These are phyloP conservation scores for Aegilops speltoides DNA, from an alignment of 176 grass and related monocot genomes.

Conservation along the genomic window DNA sequence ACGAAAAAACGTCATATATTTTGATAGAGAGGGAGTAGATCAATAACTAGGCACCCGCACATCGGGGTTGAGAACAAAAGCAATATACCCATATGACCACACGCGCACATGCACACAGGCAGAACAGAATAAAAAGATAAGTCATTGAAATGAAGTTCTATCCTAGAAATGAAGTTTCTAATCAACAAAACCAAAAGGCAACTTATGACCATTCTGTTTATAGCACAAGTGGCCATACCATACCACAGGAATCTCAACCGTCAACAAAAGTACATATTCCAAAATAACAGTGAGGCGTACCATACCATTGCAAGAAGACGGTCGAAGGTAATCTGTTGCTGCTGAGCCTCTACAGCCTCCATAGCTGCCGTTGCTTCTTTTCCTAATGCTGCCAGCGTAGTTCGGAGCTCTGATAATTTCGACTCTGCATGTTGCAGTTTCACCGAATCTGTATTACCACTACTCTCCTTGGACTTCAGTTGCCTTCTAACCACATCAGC, in stretches of 20 bases:
- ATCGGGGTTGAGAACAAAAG: neutral
- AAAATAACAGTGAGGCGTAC: slow-evolving; percentile 9
- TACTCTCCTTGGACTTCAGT: slow-evolving; percentile 86
- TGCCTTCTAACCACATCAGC: slow-evolving; percentile 94
- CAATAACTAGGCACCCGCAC: neutral
- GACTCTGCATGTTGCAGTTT: slow-evolving; percentile 97
- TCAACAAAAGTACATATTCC: neutral
- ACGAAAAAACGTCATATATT: too few relatives aligned
- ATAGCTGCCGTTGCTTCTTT: slow-evolving; percentile 96
- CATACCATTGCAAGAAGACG: slow-evolving; percentile 84
- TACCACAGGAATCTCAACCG: neutral
- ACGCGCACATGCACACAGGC: neutral
- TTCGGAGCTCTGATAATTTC: slow-evolving; percentile 89
- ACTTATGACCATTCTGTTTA: neutral
- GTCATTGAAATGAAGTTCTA: neutral
- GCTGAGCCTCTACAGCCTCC: slow-evolving; percentile 88
- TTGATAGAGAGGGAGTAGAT: neutral
- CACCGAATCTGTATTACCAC: slow-evolving; percentile 58
- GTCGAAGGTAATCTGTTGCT: slow-evolving; percentile 76
- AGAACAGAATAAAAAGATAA: neutral
- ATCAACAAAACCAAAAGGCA: neutral
- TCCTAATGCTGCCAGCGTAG: slow-evolving; percentile 71
- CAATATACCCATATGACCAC: neutral
- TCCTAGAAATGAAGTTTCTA: neutral
- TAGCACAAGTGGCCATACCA: neutral